Percentiles rank a stretch among this genome's conserved stretches.
phyloP scores from a whole-genome alignment of 768 basidiomycete genomes.

The Exsudoporus frostii region DNA sequence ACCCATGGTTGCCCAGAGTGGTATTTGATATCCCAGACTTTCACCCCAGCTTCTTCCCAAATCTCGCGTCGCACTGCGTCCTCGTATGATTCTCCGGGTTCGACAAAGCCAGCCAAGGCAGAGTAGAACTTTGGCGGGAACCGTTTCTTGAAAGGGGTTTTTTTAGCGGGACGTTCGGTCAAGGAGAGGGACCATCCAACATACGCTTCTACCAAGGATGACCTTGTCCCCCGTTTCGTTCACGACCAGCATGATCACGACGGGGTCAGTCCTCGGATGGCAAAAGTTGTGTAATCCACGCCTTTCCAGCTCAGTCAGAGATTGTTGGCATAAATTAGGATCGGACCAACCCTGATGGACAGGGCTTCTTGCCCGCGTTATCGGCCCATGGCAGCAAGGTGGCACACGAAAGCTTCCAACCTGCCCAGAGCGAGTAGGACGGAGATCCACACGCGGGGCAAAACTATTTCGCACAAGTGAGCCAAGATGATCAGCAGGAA shows the following conservation, averaged over 20 bases:
- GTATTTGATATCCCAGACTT: slow-evolving; percentile 77
- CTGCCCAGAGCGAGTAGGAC: slow-evolving; percentile 87
- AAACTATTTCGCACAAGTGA: slow-evolving; percentile 49
- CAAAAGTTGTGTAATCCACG: slow-evolving; percentile 85
- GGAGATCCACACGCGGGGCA: slow-evolving; percentile 85
- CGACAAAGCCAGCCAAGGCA: slow-evolving; percentile 89
- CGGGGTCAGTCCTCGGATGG: slow-evolving; percentile 81
- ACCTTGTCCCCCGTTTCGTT: slow-evolving; percentile 80
- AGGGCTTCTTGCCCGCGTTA: slow-evolving; percentile 59
- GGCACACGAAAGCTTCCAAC: slow-evolving; percentile 89
- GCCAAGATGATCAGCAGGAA: neutral
- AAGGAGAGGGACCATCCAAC: slow-evolving; percentile 23
- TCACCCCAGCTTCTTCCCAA: slow-evolving; percentile 95
- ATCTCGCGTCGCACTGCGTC: slow-evolving; percentile 91
- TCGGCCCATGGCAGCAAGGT: slow-evolving; percentile 74
- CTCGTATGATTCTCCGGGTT: slow-evolving; percentile 92
- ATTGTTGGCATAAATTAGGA: neutral
- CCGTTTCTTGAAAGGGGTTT: slow-evolving; percentile 44
- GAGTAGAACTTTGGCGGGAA: slow-evolving; percentile 78
- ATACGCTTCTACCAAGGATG: slow-evolving; percentile 81
- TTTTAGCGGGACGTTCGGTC: neutral
- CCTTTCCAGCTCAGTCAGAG: slow-evolving; percentile 37
- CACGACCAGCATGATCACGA: slow-evolving; percentile 87
- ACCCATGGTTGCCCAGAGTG: slow-evolving; percentile 90
- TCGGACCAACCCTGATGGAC: slow-evolving; percentile 63